Evolutionary conservation across 805 yeast genomes (phyloP), one percentile per base, ranked within the genome.

Genomic region (Candida tallmaniae): DNA sequence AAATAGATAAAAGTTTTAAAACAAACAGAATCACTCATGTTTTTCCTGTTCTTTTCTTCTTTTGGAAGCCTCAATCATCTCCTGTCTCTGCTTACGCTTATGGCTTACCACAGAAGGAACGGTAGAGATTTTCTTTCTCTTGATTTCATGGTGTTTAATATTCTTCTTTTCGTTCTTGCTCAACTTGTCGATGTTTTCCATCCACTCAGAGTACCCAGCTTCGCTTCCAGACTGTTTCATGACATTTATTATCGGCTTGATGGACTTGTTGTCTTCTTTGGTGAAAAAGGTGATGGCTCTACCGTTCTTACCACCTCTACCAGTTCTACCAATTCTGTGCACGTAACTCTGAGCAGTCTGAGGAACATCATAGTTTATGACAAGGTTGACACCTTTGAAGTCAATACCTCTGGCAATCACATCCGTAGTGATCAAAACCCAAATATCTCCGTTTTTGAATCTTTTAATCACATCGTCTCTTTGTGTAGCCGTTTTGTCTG

Each of bases 251-350:
- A 93, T 84, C 7, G 93, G 83, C 54, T 84, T 83, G 29, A 93
- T 73, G 2, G 83, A 76, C 37, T 73, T 56, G 3, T 74, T 60
- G 54, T 93, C 99, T 43, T 86, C 95, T 54, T 88, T 89, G 17
- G 98, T 90, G 65, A 84, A 93, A 45, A 89, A 80, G 0, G 98
- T 93, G 13, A 93, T 76, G 0, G 97, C 97, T 47, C 73, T 73
- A 38, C 99, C 98, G 6, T 62, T 51, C 40, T 83, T 77, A 1
- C 95, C 96, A 35, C 87, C 96, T 71, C 99, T 81, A 47, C 98
- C 99, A 2, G 98, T 90, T 70, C 99, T 83, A 60, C 99, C 99
- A 50, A 93, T 86, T 64, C 99, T 78, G 60, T 93, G 99, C 29
- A 93, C 96, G 56, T 93, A 93, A 0, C 96, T 82, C 58, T 90